Evolutionary conservation across 2,329 filamentous ascomycete genomes (phyloP), one percentile per base, ranked within the genome.

Genomic region (Rutstroemia sp.): DNA sequence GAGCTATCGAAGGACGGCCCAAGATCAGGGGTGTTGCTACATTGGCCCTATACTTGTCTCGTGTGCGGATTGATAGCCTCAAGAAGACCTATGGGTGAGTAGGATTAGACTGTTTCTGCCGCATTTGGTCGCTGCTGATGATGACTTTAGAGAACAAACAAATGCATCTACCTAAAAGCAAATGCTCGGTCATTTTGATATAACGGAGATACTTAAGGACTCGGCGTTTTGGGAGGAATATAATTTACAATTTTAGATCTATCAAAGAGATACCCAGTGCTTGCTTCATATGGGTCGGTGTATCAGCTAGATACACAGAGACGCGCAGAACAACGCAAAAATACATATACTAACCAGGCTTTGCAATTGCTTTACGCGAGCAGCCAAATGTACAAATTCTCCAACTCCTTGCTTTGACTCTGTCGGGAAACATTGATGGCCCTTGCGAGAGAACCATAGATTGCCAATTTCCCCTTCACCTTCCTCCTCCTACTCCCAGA

Each of bases 1-100:
- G 76, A 60, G 79, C 80, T 5, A 71, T 80, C 19, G 68, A 77
- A 23, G 76, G 77, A 27, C 73, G 66, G 42, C 70, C 72, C n/a
- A 72, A 74, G 21, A 68, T 74, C 59, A 73, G 74, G 59, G 74
- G 70, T 21, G 70, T 77, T 52, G 79, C 79, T 16, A 76, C 81
- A 42, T 72, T 89, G 75, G 81, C 78, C 59, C 72, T 86, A 21
- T 83, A 86, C 61, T 67, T 89, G 16, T 81, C 82, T 0, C 69
- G 73, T 25, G 70, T 70, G 14, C 71, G 79, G 12, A 70, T 88
- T 37, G 76, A 78, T 18, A 79, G 82, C 61, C 68, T 89, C 49
- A 80, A 74, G 60, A 72, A 67, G 30, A 74, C 57, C 14, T 66
- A 65, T 59, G 65, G 66, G 68, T 70, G 58, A 58, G 67, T 63